Evolutionary conservation across 169 alveolate species (phyloP).

Genomic region (Eimeria acervulina): DNA sequence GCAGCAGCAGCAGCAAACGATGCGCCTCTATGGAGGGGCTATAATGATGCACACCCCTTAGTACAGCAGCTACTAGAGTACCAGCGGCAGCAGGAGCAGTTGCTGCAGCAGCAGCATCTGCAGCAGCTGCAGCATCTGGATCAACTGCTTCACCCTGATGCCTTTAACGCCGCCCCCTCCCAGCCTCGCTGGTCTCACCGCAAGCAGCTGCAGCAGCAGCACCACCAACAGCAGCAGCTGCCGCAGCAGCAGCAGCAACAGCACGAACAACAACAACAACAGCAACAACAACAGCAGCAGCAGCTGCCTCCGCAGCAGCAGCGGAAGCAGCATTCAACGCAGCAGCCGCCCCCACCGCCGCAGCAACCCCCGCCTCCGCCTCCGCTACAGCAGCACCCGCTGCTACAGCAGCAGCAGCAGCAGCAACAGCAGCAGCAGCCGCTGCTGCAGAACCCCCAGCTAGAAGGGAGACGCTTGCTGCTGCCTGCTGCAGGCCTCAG

Average conservation of each 20-base stretch:
- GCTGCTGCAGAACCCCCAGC: background rate
- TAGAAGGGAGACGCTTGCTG: constrained; percentile 28
- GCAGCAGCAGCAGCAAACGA: constrained; percentile 23
- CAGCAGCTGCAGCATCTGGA: constrained; percentile 22
- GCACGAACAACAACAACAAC: background rate
- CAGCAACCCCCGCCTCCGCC: background rate
- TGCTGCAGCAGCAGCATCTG: constrained; percentile 39
- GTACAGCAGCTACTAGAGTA: background rate
- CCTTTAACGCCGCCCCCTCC: background rate
- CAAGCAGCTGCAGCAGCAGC: constrained; percentile 44
- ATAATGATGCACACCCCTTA: background rate
- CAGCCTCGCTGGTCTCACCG: background rate
- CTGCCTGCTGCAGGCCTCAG: constrained; percentile 22
- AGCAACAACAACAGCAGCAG: background rate
- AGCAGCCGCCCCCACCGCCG: background rate
- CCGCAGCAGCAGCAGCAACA: background rate
- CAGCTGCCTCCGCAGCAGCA: background rate
- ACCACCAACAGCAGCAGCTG: background rate
- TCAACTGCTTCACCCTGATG: background rate
- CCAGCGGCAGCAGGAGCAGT: constrained; percentile 39
- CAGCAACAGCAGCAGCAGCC: constrained; percentile 25
- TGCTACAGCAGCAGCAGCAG: constrained; percentile 33
- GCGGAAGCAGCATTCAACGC: background rate
- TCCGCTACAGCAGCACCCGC: background rate
- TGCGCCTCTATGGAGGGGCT: background rate